These are phyloP conservation scores for Dactylellina parvicollis DNA, from an alignment of 2,329 filamentous ascomycete genomes.

Conservation along the genomic window DNA sequence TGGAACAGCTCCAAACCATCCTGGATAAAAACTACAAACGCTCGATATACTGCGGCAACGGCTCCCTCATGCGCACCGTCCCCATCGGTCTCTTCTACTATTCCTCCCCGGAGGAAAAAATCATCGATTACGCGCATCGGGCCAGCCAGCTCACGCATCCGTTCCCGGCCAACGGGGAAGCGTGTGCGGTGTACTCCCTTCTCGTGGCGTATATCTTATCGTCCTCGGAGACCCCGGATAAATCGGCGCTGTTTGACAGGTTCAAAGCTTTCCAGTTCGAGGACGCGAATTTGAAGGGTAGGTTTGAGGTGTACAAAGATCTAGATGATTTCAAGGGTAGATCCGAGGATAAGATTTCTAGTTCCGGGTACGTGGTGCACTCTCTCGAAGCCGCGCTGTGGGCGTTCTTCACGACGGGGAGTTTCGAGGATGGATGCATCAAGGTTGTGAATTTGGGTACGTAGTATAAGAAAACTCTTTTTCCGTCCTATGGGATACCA, in stretches of 20 bases:
- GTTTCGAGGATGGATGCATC: conserved; percentile 61
- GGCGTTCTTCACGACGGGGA: conserved; percentile 62
- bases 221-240: conserved; percentile 42
- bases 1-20: conserved; percentile 13
- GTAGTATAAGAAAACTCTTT: background rate
- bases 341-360: conserved; percentile 58
- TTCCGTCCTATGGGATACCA: background rate
- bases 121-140: conserved; percentile 21
- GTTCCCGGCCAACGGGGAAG: conserved; percentile 60
- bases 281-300: conserved; percentile 52
- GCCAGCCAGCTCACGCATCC: conserved; percentile 62
- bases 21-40: conserved; percentile 25
- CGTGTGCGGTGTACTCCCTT: conserved; percentile 61
- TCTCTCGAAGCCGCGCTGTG: conserved; percentile 63
- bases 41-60: conserved; percentile 60
- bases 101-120: conserved; percentile 15
- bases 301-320: conserved; percentile 43
- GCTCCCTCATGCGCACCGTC: conserved; percentile 63
- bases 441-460: conserved; percentile 62
- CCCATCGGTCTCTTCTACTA: conserved; percentile 61
- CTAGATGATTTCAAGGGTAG: conserved; percentile 41
- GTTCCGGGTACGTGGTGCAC: conserved; percentile 62
- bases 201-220: conserved; percentile 60
- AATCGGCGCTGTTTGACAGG: conserved; percentile 57
- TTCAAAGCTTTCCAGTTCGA: conserved; percentile 55